Conservation (phyloP, 78 protist genomes). For the Monosiga brevicollis region DNA sequence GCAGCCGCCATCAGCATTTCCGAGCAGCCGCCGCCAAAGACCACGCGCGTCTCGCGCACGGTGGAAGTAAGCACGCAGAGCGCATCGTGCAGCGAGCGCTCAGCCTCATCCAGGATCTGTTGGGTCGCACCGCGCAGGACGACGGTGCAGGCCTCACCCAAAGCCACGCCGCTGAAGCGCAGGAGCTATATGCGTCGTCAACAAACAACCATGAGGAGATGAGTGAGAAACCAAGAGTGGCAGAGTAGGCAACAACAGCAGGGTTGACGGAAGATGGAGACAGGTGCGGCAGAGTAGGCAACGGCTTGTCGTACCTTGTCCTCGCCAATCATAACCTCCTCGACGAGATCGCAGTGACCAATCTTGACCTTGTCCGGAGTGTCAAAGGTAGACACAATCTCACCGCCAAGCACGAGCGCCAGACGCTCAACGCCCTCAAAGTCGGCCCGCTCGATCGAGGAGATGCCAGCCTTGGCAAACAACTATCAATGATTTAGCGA, state of each 20-base stretch:
- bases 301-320: constrained; percentile 40
- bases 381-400: constrained; percentile 96
- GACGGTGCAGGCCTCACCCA: constrained; percentile 95
- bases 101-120: constrained; percentile 96
- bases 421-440: constrained; percentile 96
- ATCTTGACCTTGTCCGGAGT: constrained; percentile 72
- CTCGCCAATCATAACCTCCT: constrained; percentile 98
- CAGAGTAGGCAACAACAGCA: not conserved
- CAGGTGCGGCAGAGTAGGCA: not conserved
- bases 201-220: not conserved
- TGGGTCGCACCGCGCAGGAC: constrained; percentile 96
- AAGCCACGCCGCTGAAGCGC: constrained; percentile 73
- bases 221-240: not conserved
- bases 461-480: constrained; percentile 76
- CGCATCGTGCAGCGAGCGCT: constrained; percentile 99
- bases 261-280: not conserved
- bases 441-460: constrained; percentile 97
- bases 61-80: constrained; percentile 91
- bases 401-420: constrained; percentile 67
- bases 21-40: constrained; percentile 90
- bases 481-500: too few relatives aligned
- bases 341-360: constrained; percentile 84
- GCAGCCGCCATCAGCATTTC: constrained; percentile 94
- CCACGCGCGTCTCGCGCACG: constrained; percentile 65
- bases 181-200: constrained; percentile 18